A percentile compares a stretch with the other conserved stretches of the same genome.
Conservation (phyloP, 768 basidiomycete species). For the Lactarius akahatsu region DNA sequence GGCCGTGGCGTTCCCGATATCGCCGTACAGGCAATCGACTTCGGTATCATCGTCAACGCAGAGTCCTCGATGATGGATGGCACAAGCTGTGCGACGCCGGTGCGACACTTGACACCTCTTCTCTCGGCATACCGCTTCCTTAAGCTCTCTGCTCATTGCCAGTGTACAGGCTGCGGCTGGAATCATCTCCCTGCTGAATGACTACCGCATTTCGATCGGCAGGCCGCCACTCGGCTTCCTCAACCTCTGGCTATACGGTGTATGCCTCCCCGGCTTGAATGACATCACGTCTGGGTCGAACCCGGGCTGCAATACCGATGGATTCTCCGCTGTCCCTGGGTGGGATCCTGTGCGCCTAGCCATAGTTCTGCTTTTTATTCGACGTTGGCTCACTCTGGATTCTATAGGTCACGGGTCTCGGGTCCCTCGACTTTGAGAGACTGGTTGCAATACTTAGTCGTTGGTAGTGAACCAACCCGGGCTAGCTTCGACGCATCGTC, state of each 20-base stretch:
- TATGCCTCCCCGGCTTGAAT: not conserved
- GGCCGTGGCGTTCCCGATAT: no score
- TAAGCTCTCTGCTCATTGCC: not conserved
- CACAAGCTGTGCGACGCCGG: not conserved
- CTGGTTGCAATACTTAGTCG: not conserved
- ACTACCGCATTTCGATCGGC: not conserved
- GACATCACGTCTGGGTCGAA: not conserved
- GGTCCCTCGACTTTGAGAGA: not conserved
- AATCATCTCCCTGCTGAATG: not conserved
- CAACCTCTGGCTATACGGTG: not conserved
- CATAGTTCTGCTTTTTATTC: not conserved
- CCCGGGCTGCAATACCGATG: not conserved
- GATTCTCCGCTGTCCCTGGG: not conserved
- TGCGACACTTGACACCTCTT: not conserved
- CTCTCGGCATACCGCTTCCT: no score
- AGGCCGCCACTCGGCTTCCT: not conserved
- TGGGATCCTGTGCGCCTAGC: not conserved
- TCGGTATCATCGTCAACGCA: accelerated
- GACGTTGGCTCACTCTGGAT: no score
- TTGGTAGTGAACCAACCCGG: not conserved
- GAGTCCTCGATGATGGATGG: not conserved
- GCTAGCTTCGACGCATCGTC: not conserved
- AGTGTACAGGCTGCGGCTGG: not conserved
- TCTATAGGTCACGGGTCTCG: no score
- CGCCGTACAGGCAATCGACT: not conserved